Percentiles rank a stretch among this genome's conserved stretches.
phyloP scores from a whole-genome alignment of 495 filamentous ascomycete species.

The Chaetomium cochliodes region DNA sequence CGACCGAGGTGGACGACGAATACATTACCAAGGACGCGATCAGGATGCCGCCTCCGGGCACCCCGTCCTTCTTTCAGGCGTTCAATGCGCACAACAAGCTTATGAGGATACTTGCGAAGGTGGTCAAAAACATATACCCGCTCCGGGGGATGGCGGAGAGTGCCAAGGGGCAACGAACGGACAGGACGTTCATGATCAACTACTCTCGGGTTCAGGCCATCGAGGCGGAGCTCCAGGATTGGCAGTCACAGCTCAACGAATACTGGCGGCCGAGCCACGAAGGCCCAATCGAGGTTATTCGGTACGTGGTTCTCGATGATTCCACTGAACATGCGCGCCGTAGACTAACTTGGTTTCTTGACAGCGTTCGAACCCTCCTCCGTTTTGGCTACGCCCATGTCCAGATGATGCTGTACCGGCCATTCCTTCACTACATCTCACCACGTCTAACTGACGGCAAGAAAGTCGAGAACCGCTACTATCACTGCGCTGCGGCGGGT shows the following conservation, averaged over 20 bases:
- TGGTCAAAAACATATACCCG: constrained; percentile 87
- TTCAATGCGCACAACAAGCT: constrained; percentile 82
- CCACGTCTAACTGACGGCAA: constrained; percentile 61
- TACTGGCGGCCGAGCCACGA: constrained; percentile 73
- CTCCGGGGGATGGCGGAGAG: constrained; percentile 69
- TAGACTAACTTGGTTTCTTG: neutral
- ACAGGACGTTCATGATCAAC: constrained; percentile 73
- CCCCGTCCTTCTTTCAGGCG: constrained; percentile 71
- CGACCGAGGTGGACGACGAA: constrained; percentile 83
- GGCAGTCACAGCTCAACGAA: constrained; percentile 77
- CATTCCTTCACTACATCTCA: constrained; percentile 93
- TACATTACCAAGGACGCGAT: constrained; percentile 81
- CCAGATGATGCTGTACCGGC: constrained; percentile 92
- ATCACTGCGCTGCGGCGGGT: constrained; percentile 88
- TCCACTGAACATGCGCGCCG: neutral
- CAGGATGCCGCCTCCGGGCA: constrained; percentile 68
- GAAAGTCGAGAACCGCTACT: constrained; percentile 78
- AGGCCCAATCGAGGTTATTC: constrained; percentile 66
- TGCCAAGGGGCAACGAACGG: constrained; percentile 40
- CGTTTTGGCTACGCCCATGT: constrained; percentile 87
- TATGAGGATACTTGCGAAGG: constrained; percentile 75
- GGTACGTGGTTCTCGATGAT: constrained; percentile 50
- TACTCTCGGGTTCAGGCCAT: constrained; percentile 88
- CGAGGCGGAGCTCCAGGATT: constrained; percentile 77
- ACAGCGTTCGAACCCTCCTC: constrained; percentile 79